Percentiles rank a stretch among this genome's conserved stretches.
Conservation (phyloP, 2,329 filamentous ascomycete species). For the Alternaria sp. region DNA sequence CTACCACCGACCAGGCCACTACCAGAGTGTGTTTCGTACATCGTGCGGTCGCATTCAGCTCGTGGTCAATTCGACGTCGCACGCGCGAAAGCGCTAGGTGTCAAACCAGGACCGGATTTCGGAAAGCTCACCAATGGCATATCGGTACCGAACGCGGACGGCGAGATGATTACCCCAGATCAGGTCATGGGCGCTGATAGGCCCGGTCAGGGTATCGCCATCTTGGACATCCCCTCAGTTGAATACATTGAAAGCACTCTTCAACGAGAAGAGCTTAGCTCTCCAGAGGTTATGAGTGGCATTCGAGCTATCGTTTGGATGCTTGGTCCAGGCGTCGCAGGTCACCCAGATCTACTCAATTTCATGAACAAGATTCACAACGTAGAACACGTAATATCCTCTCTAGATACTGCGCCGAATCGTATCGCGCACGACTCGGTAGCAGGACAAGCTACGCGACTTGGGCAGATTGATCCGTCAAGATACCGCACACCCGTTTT, state of each 20-base stretch:
- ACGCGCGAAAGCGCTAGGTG: constrained; percentile 68
- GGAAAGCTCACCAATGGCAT: constrained; percentile 67
- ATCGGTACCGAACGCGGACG: constrained; percentile 68
- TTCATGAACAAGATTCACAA: constrained; percentile 71
- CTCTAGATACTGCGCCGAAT: constrained; percentile 76
- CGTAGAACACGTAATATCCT: constrained; percentile 78
- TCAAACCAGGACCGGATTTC: constrained; percentile 66
- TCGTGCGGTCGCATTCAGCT: constrained; percentile 76
- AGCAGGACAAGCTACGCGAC: constrained; percentile 69
- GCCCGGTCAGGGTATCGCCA: constrained; percentile 74
- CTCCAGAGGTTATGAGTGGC: constrained; percentile 68
- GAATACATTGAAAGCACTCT: constrained; percentile 75
- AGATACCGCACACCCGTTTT: constrained; percentile 75
- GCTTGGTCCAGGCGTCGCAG: constrained; percentile 70
- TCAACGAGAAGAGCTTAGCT: constrained; percentile 73
- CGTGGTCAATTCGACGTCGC: constrained; percentile 80
- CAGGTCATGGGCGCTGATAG: constrained; percentile 78
- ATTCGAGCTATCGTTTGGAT: constrained; percentile 80
- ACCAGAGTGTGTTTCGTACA: constrained; percentile 79
- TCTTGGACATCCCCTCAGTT: constrained; percentile 77
- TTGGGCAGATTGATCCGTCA: constrained; percentile 74
- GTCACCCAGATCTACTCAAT: constrained; percentile 66
- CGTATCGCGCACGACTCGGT: constrained; percentile 72
- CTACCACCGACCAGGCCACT: constrained; percentile 74
- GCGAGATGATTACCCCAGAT: constrained; percentile 76